Percentiles rank a stretch among this genome's conserved stretches.
phyloP scores from a whole-genome alignment of 306 rosid genomes.

The Sechiopsis laciniata region DNA sequence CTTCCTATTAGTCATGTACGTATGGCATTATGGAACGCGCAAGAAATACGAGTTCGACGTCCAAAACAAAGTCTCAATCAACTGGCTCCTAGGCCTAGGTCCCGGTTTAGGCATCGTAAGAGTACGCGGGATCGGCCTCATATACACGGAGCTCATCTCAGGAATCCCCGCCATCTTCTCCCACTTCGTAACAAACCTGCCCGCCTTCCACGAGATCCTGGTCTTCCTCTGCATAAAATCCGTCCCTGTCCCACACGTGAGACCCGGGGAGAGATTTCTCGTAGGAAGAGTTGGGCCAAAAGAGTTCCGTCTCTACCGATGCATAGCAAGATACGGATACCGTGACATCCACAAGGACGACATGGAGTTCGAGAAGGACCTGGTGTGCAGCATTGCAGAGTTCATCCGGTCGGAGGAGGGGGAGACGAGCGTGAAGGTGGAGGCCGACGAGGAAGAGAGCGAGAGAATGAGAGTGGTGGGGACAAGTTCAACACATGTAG shows the following conservation, averaged over 20 bases:
- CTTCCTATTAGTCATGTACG: constrained; percentile 75
- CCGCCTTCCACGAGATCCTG: constrained; percentile 93
- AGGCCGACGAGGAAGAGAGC: constrained; percentile 36
- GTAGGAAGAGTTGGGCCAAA: constrained; percentile 97
- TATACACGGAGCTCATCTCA: constrained; percentile 86
- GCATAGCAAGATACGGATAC: constrained; percentile 95
- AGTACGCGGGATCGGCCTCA: constrained; percentile 88
- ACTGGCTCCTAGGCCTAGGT: constrained; percentile 81
- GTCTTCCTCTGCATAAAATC: constrained; percentile 95
- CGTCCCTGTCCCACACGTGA: constrained; percentile 90
- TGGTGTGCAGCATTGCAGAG: constrained; percentile 76
- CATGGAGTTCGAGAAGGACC: constrained; percentile 79
- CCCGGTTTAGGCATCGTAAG: constrained; percentile 81
- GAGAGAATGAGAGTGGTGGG: constrained; percentile 89
- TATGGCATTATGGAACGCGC: constrained; percentile 92
- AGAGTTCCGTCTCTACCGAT: constrained; percentile 76
- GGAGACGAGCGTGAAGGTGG: constrained; percentile 31
- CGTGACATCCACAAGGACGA: constrained; percentile 83
- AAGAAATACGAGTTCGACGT: constrained; percentile 93
- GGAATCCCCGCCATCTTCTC: constrained; percentile 97
- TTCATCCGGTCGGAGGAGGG: constrained; percentile 64
- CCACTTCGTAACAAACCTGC: constrained; percentile 93
- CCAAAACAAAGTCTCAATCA: constrained; percentile 85
- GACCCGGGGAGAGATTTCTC: constrained; percentile 81
- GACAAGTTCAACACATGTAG: constrained; percentile 53